Evolutionary conservation across 2,329 filamentous ascomycete genomes (phyloP), one percentile per base, ranked within the genome.

Genomic region (Mycosphaerella sp.): DNA sequence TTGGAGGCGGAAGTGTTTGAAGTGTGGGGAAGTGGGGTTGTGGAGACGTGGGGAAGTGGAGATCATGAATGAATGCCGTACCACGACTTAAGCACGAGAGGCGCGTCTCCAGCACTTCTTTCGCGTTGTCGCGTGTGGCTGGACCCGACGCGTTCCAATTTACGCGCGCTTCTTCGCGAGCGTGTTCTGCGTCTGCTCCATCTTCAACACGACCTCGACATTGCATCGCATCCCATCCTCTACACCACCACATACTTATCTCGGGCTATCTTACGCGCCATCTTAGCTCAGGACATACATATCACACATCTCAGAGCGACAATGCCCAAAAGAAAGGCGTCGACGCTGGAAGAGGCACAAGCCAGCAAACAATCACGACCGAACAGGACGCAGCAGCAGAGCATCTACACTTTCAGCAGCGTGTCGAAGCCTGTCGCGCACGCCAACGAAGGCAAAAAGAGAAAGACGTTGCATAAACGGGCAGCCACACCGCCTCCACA

Each of bases 251-350:
- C 49, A 57, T 59, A 34, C 53, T 23, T 45, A 53, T 54, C 14
- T 21, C 53, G 45, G 21, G 39, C 4, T 54, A 57, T 57, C 53
- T 44, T 51, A 55, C 49, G 23, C 39, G 29, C 45, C 56, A 62
- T 60, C 34, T 51, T 58, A 62, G 29, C 44, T 32, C 58, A 36
- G 53, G 96, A 55, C 83, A 82, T 60, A 95, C 83, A 53, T 81
- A 58, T 31, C 26, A 50, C 26, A 38, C 34, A 38, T 38, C 10
- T 12, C 44, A 23, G n/a, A 49, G 60, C 42, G 42, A 68, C 66
- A 64, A 59, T 64, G 31, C 51, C 51, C 38, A 68, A 68, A 54
- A 62, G 66, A 52, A 68, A 66, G 58, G 57, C 58, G 48, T 55
- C 55, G 29, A 55, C 54, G 7, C 38, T 55, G 12, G 60, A 58